Conservation (phyloP, 768 basidiomycete species). For the Boletus rubroflammeus region DNA sequence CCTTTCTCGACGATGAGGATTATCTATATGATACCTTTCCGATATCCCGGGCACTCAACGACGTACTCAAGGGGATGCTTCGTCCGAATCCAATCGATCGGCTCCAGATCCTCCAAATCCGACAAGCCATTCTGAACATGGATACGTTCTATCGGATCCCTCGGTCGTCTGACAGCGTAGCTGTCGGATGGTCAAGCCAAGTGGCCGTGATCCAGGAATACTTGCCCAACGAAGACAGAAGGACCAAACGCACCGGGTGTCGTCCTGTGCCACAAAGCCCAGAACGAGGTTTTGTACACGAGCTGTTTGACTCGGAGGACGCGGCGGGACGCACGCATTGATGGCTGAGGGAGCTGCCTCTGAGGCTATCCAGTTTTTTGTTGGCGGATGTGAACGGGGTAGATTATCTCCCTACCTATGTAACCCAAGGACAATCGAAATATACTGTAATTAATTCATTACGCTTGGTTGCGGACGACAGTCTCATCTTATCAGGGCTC, state of each 20-base stretch:
- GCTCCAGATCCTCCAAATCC: constrained; percentile 17
- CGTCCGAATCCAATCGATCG: constrained; percentile 13
- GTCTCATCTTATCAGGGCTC: background rate
- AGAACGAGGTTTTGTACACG: background rate
- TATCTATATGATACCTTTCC: constrained; percentile 12
- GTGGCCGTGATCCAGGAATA: background rate
- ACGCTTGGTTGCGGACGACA: rapidly evolving
- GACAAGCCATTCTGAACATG: constrained; percentile 13
- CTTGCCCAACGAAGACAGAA: background rate
- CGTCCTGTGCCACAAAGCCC: background rate
- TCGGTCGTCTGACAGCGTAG: background rate
- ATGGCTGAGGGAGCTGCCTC: background rate
- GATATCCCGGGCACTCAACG: constrained; percentile 13
- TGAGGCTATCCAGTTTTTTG: background rate
- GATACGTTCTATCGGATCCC: constrained; percentile 14
- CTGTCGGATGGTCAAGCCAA: background rate
- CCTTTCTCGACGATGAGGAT: constrained; percentile 15
- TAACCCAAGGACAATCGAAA: background rate
- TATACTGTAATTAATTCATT: no score
- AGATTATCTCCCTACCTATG: background rate
- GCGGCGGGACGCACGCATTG: background rate
- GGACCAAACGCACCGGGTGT: background rate
- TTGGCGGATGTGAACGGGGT: background rate
- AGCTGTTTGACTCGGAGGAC: background rate
- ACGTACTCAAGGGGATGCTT: constrained; percentile 18